Conservation (phyloP, 805 yeast genomes). For the Nakazawaea molendinolei region DNA sequence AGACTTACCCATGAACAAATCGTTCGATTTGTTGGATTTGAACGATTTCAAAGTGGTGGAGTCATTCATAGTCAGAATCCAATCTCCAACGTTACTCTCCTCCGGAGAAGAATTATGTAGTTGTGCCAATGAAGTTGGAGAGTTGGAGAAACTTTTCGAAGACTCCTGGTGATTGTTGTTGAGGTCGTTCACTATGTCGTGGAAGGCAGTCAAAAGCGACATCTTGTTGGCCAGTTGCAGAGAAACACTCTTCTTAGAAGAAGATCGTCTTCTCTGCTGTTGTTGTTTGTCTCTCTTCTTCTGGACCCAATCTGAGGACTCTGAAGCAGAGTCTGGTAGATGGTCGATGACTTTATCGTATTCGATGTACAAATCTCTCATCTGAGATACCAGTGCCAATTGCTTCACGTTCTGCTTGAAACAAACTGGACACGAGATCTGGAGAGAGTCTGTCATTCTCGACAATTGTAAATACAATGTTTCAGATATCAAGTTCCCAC, state of each 20-base stretch:
- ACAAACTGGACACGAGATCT: slow-evolving; percentile 33
- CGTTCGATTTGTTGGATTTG: slow-evolving; percentile 7
- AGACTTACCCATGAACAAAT: slow-evolving; percentile 5
- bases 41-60: slow-evolving; percentile 11
- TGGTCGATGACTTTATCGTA: neutral
- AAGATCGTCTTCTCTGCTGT: slow-evolving; percentile 13
- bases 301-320: slow-evolving; percentile 6
- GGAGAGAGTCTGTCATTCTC: slow-evolving; percentile 10
- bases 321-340: slow-evolving; percentile 11
- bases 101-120: slow-evolving; percentile 9
- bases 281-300: slow-evolving; percentile 1
- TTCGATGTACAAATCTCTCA: slow-evolving; percentile 21
- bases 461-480: slow-evolving; percentile 19
- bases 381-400: slow-evolving; percentile 27
- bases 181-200: slow-evolving; percentile 27
- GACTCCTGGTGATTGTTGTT: too few relatives aligned
- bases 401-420: slow-evolving; percentile 15
- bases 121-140: slow-evolving; percentile 1
- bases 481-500: slow-evolving; percentile 36
- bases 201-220: slow-evolving; percentile 27
- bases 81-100: slow-evolving; percentile 17
- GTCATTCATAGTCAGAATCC: slow-evolving; percentile 18
- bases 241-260: slow-evolving; percentile 12
- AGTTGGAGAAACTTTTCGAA: slow-evolving; percentile 2
- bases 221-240: slow-evolving; percentile 13